These are phyloP conservation scores for Piper longum DNA, from an alignment of 164 flowering plant species.

Conservation along the genomic window DNA sequence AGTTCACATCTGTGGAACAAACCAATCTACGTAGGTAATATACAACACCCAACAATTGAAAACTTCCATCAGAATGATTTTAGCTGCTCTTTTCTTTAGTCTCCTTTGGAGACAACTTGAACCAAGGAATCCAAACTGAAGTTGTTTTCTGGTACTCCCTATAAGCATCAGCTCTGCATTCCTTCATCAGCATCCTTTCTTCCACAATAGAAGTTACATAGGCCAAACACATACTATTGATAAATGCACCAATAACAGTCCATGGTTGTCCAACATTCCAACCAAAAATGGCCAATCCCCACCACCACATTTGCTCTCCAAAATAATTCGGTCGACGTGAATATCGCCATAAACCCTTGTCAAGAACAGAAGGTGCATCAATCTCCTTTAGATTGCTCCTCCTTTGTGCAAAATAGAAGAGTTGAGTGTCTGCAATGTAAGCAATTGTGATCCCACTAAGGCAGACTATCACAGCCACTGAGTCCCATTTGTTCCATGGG, in stretches of 20 bases:
- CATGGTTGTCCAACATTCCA: slow-evolving; percentile 75
- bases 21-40: neutral
- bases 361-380: slow-evolving; percentile 49
- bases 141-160: slow-evolving; percentile 70
- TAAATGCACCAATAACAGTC: slow-evolving; percentile 57
- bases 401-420: slow-evolving; percentile 43
- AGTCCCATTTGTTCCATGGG: slow-evolving; percentile 58
- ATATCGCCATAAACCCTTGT: slow-evolving; percentile 68
- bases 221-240: slow-evolving; percentile 60
- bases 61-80: slow-evolving; percentile 4
- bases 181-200: slow-evolving; percentile 57
- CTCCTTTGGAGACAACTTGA: slow-evolving; percentile 36
- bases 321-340: slow-evolving; percentile 92
- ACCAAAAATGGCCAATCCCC: slow-evolving; percentile 74
- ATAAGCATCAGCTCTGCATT: slow-evolving; percentile 62
- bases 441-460: slow-evolving; percentile 48
- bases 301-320: slow-evolving; percentile 99
- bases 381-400: slow-evolving; percentile 38
- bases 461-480: slow-evolving; percentile 40
- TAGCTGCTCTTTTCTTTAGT: slow-evolving; percentile 36
- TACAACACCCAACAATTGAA: neutral
- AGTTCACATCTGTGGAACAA: neutral
- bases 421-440: slow-evolving; percentile 77
- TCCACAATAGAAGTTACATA: slow-evolving; percentile 83
- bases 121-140: slow-evolving; percentile 92